A percentile compares a stretch with the other conserved stretches of the same genome.
Evolutionary conservation across 2,329 filamentous ascomycete species (phyloP).

Genomic region (Colletotrichum sp.): DNA sequence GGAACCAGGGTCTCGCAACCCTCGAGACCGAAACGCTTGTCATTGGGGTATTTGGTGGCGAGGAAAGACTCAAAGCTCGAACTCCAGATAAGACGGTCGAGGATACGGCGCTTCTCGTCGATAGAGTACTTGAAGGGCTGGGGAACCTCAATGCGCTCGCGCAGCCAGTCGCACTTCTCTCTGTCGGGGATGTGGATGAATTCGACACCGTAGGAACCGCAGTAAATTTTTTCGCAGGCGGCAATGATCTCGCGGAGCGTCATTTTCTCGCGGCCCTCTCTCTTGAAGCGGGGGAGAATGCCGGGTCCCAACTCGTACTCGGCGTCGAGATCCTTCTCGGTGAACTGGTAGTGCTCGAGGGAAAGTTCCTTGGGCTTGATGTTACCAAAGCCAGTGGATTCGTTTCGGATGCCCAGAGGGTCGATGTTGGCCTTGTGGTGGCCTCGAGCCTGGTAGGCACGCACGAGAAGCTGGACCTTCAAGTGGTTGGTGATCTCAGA

Average conservation of each 20-base stretch:
- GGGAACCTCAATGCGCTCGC: constrained; percentile 92
- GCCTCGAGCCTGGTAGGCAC: constrained; percentile 96
- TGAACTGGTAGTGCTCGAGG: constrained; percentile 93
- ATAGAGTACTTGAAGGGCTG: constrained; percentile 96
- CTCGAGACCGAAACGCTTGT: constrained; percentile 98
- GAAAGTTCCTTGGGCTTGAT: constrained; percentile 90
- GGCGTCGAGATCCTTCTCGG: constrained; percentile 89
- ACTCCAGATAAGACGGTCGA: constrained; percentile 98
- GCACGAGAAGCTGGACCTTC: constrained; percentile 96
- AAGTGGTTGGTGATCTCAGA: constrained; percentile 93
- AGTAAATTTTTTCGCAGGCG: constrained; percentile 94
- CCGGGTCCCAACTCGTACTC: constrained; percentile 93
- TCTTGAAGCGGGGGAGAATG: constrained; percentile 93
- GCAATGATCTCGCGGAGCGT: constrained; percentile 92
- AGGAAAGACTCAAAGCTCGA: constrained; percentile 97
- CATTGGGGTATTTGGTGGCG: constrained; percentile 97
- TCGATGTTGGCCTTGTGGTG: constrained; percentile 99
- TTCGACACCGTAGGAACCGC: constrained; percentile 95
- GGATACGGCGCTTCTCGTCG: constrained; percentile 96
- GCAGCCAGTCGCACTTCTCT: constrained; percentile 97
- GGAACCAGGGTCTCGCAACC: constrained; percentile 96
- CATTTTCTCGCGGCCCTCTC: constrained; percentile 91
- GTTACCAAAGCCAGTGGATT: constrained; percentile 83
- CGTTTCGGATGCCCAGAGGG: constrained; percentile 89
- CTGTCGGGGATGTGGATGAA: constrained; percentile 99